Evolutionary conservation across 257 asterid species (phyloP).

Genomic region (Eustoma russellianum): DNA sequence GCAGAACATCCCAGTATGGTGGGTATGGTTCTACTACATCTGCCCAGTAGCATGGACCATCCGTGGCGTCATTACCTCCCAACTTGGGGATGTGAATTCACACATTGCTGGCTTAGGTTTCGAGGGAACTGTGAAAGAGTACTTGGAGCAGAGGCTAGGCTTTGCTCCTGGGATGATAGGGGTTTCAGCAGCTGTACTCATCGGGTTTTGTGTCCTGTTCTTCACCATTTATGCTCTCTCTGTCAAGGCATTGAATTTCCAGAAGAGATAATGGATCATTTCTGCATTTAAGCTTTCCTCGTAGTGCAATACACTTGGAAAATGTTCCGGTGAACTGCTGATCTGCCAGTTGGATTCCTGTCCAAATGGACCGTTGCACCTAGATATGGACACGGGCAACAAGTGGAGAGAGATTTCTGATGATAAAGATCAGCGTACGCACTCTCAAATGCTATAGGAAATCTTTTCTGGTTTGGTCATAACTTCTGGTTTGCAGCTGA

Average conservation of each 20-base stretch:
- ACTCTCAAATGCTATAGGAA: background rate
- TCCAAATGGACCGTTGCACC: too few relatives aligned
- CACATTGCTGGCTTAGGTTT: constrained; percentile 38
- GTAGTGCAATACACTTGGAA: too few relatives aligned
- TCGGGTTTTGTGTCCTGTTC: constrained; percentile 43
- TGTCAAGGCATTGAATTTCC: constrained; percentile 61
- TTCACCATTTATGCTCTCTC: constrained; percentile 50
- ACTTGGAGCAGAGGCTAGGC: constrained; percentile 37
- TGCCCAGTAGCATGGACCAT: constrained; percentile 73
- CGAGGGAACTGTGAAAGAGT: constrained; percentile 61
- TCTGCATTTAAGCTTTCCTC: too few relatives aligned
- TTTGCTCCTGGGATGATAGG: constrained; percentile 51
- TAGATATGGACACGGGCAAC: too few relatives aligned
- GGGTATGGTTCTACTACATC: constrained; percentile 88
- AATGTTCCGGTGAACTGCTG: too few relatives aligned
- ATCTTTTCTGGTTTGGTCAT: background rate
- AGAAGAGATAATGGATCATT: constrained; percentile 27
- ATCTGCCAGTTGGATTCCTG: too few relatives aligned
- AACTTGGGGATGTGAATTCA: constrained; percentile 68
- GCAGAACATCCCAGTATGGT: constrained; percentile 76
- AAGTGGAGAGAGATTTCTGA: too few relatives aligned
- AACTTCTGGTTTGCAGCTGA: too few relatives aligned
- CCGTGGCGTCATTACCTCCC: constrained; percentile 71
- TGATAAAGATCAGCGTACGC: background rate
- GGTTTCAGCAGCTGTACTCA: constrained; percentile 31